Conservation (phyloP, 805 yeast genomes). For the Ogataea pilisensis region DNA sequence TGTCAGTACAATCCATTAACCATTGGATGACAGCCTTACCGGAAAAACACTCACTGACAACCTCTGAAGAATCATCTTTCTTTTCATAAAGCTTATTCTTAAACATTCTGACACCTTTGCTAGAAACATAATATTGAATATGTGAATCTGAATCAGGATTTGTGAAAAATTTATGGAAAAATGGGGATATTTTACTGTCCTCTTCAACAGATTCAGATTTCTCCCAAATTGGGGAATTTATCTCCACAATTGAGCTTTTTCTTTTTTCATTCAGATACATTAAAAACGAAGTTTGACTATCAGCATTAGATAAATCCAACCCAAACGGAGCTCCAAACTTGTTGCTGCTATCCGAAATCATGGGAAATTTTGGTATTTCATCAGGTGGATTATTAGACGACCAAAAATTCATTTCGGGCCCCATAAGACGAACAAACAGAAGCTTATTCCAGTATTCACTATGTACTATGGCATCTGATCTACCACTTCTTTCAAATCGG, state of each 20-base stretch:
- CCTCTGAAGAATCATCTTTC: slow-evolving; percentile 23
- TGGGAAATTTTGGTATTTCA: slow-evolving; percentile 34
- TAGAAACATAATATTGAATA: slow-evolving; percentile 70
- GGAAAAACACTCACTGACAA: slow-evolving; percentile 48
- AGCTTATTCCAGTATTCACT: slow-evolving; percentile 64
- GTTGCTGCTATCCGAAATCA: slow-evolving; percentile 8
- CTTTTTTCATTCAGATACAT: slow-evolving; percentile 21
- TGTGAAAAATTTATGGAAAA: slow-evolving; percentile 71
- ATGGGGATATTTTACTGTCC: slow-evolving; percentile 45
- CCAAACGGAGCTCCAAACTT: slow-evolving; percentile 12
- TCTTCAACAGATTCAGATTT: background rate
- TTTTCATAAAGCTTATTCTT: slow-evolving; percentile 29
- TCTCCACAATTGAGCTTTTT: slow-evolving; percentile 3
- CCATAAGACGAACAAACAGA: slow-evolving; percentile 58
- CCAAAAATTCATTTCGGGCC: slow-evolving; percentile 69
- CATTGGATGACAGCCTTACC: slow-evolving; percentile 84
- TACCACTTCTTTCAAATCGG: slow-evolving; percentile 57
- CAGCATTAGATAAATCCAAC: slow-evolving; percentile 4
- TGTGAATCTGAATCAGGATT: slow-evolving; percentile 87
- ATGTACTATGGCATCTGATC: slow-evolving; percentile 54
- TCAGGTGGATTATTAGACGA: slow-evolving; percentile 51
- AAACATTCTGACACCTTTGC: slow-evolving; percentile 60
- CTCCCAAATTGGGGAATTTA: background rate
- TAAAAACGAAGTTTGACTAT: slow-evolving; percentile 16
- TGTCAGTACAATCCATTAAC: slow-evolving; percentile 86